phyloP scores from a whole-genome alignment of 1,284 basidiomycete species.

The Stereum hirsutum region DNA sequence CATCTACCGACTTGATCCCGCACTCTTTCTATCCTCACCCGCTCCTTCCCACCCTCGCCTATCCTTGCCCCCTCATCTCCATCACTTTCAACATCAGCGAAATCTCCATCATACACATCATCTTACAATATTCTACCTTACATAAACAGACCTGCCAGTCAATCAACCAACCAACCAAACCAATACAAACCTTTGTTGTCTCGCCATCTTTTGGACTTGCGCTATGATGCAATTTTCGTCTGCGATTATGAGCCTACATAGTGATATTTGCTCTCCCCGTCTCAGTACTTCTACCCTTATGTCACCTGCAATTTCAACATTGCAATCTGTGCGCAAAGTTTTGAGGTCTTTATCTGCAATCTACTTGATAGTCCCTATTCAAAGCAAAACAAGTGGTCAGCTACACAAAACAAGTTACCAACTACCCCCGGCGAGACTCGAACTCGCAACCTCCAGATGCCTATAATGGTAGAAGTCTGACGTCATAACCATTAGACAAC shows the following conservation, averaged over 20 bases:
- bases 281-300: no score
- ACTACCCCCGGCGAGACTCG: slow-evolving; percentile 61
- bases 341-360: no score
- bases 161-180: background rate
- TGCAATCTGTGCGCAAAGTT: no score
- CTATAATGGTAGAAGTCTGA: slow-evolving; percentile 52
- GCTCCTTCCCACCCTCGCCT: background rate
- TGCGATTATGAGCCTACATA: no score
- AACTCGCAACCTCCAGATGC: slow-evolving; percentile 70
- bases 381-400: no score
- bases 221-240: no score
- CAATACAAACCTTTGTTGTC: no score
- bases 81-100: background rate
- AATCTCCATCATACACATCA: background rate
- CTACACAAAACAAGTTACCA: no score
- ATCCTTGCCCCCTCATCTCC: background rate
- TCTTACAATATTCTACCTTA: background rate
- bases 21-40: background rate
- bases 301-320: no score
- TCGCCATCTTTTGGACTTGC: no score
- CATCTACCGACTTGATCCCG: background rate
- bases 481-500: slow-evolving; percentile 75
- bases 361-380: no score
- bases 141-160: background rate
- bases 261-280: no score